Evolutionary conservation across 352 stramenopile genomes (phyloP).

Genomic region (Globisporangium nodosum): DNA sequence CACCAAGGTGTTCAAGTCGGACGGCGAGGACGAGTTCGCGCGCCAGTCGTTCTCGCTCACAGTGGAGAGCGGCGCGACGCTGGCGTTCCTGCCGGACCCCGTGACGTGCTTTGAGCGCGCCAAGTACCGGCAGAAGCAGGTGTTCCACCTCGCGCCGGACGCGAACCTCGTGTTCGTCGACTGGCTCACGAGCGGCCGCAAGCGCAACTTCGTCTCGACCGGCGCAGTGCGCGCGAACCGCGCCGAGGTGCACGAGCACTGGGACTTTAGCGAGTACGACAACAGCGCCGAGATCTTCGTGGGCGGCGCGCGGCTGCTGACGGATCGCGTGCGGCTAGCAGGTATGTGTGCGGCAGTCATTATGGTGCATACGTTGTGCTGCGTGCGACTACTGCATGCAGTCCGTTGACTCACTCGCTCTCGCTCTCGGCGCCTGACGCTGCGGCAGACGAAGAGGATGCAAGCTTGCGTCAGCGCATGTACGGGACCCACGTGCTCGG

Average conservation of each 20-base stretch:
- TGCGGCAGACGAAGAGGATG: constrained; percentile 52
- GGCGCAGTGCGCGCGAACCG: constrained; percentile 52
- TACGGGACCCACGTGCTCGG: constrained; percentile 68
- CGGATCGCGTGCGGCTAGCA: constrained; percentile 59
- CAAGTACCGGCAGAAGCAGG: constrained; percentile 63
- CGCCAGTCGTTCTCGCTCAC: constrained; percentile 49
- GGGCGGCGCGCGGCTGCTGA: constrained; percentile 42
- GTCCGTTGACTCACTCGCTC: too few species aligned
- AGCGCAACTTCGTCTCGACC: constrained; percentile 70
- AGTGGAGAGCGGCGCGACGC: constrained; percentile 43
- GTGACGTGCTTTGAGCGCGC: constrained; percentile 76
- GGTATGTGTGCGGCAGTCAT: constrained; percentile 20
- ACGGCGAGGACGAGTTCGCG: constrained; percentile 33
- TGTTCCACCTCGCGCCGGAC: constrained; percentile 39
- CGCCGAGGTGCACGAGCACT: constrained; percentile 68
- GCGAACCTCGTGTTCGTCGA: constrained; percentile 76
- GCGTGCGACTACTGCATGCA: background rate
- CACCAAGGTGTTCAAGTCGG: constrained; percentile 85
- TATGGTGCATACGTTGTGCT: background rate
- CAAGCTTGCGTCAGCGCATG: constrained; percentile 70
- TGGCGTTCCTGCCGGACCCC: constrained; percentile 73
- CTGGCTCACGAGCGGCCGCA: constrained; percentile 82
- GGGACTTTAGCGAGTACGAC: constrained; percentile 77
- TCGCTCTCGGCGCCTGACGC: constrained; percentile 2
- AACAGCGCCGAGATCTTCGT: constrained; percentile 56